Evolutionary conservation across 2,329 filamentous ascomycete genomes (phyloP), one percentile per base, ranked within the genome.

Genomic region (Ophiosphaerella korrae): DNA sequence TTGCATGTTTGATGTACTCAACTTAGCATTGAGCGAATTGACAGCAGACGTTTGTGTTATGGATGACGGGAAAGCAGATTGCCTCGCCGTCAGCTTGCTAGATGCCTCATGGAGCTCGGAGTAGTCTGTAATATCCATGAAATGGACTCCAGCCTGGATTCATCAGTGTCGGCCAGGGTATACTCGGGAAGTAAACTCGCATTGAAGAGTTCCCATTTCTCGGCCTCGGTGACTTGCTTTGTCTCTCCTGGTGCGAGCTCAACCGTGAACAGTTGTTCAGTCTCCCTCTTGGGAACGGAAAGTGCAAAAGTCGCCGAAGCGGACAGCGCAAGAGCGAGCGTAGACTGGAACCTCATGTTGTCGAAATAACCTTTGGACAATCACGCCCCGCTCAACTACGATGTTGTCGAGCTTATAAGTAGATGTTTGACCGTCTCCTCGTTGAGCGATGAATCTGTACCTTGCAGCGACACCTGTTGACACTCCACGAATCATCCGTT

Each of bases 91-190:
- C 21, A 48, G n/a, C 8, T 43, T 33, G 9, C 47, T 35, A 4
- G 43, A 42, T 0, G 51, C 24, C 8, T 46, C 45, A 31, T 59
- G 49, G 24, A 66, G 54, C 11, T 58, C 55, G 1, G 41, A 31
- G 34, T 63, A 58, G 31, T 66, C 50, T 14, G 63, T 66, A 16
- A 66, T 62, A 44, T 67, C 63, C 44, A 66, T 59, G 58, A 67
- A 63, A 32, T 64, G 52, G 7, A 47, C 58, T 3, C 58, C 64
- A 33, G 55, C 32, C 62, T 65, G 67, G 85, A 29, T 2, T 16
- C 2, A 31, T 55, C 34, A 52, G 45, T 18, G 16, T 40, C 8
- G 6, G 5, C 1, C 13, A 12, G 21, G 7, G 23, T 12, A 16
- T 36, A 7, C 12, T 24, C 8, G 9, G 2, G 16, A 7, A 13